phyloP scores from a whole-genome alignment of 352 stramenopile species.

The Globisporangium acanthophoron region DNA sequence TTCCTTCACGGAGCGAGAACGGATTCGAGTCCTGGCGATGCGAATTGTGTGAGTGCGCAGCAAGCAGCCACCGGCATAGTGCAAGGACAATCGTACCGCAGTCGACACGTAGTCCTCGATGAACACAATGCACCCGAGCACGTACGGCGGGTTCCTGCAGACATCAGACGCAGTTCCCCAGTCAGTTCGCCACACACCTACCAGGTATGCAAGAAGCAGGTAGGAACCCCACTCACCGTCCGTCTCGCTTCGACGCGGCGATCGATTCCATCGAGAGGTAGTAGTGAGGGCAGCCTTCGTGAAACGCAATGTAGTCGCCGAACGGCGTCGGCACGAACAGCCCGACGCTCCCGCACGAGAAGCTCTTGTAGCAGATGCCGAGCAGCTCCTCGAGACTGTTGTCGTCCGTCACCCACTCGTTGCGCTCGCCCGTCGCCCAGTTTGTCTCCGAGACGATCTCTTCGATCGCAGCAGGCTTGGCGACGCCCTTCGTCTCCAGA shows the following conservation, averaged over 20 bases:
- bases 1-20: slow-evolving; percentile 63
- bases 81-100: slow-evolving; percentile 18
- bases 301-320: slow-evolving; percentile 83
- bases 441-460: slow-evolving; percentile 23
- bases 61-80: not conserved
- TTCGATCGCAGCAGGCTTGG: not conserved
- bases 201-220: not conserved
- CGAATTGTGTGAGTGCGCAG: slow-evolving; percentile 2
- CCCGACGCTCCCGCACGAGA: slow-evolving; percentile 58
- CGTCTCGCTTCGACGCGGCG: slow-evolving; percentile 61
- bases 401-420: slow-evolving; percentile 51
- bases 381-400: slow-evolving; percentile 66
- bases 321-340: slow-evolving; percentile 79
- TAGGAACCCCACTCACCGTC: slow-evolving; percentile 13
- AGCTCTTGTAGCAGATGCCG: slow-evolving; percentile 82
- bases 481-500: not conserved
- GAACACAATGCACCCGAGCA: slow-evolving; percentile 78
- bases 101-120: slow-evolving; percentile 75
- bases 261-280: slow-evolving; percentile 80
- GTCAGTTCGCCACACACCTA: too few species aligned
- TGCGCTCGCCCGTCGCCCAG: slow-evolving; percentile 26
- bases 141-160: slow-evolving; percentile 58
- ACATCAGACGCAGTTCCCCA: not conserved
- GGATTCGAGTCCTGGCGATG: slow-evolving; percentile 40
- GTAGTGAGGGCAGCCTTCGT: slow-evolving; percentile 77